Conservation (phyloP, 306 rosid genomes). For the Myrica gale region DNA sequence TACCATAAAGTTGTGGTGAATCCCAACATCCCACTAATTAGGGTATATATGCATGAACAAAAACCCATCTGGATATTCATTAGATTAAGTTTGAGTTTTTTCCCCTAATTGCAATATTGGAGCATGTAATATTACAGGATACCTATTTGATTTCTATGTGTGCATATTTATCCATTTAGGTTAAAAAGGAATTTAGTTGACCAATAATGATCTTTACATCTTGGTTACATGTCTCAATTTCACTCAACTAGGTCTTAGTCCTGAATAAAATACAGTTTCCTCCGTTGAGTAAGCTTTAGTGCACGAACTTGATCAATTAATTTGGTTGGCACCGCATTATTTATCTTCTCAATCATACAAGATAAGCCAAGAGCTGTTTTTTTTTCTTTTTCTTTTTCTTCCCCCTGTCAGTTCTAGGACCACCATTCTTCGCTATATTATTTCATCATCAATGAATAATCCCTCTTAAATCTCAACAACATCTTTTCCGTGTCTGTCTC, state of each 20-base stretch:
- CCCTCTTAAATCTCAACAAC: constrained; percentile 1
- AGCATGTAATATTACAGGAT: too few species aligned
- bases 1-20: constrained; percentile 11
- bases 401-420: background rate
- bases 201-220: background rate
- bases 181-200: background rate
- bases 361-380: background rate
- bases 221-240: background rate
- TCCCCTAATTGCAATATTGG: too few species aligned
- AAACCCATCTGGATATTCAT: too few species aligned
- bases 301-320: background rate
- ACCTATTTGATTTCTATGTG: background rate
- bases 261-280: too few species aligned
- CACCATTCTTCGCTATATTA: background rate
- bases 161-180: background rate
- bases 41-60: too few species aligned
- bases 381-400: background rate
- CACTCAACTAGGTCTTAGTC: background rate
- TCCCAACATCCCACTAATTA: too few species aligned
- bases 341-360: background rate
- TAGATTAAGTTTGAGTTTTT: too few species aligned
- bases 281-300: too few species aligned
- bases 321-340: background rate
- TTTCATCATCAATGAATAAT: constrained; percentile 2
- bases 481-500: background rate